Base-by-base conservation (phyloP, 1,284 basidiomycete genomes). In the Takashimella koratensis region DNA sequence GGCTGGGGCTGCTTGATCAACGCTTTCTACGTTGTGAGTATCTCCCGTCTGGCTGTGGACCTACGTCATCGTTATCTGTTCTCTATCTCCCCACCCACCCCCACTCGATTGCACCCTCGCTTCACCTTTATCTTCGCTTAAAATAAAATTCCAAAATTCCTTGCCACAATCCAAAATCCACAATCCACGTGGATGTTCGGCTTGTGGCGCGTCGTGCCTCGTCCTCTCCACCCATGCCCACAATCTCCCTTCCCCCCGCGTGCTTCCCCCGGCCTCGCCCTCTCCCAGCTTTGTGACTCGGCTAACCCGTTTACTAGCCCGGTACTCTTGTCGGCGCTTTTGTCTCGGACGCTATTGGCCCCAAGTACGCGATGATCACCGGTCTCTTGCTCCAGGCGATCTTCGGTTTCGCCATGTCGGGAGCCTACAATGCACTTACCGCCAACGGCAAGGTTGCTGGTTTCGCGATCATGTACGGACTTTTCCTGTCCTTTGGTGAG, bases 381-480 rank as follows among this genome's bases (percentile, higher is more conserved):
- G 89, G 88, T 39, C 79, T 90, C 22, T 50, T 87, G 25, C 68
- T 77, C 44, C 90, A 92, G 73, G 84, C 87, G 4, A 54, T 90
- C 59, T 79, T 90, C 56, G 91, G 91, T 12, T 94, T 93, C 73
- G 84, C 89, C 71, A 87, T 94, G 84, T 89, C 87, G 58, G 90
- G 88, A 12, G 77, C 84, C 25, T 93, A 91, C 73, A 70, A 63
- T 25, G 74, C 77, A 75, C 45, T 57, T 30, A 43, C 48, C 16
- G 16, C 22, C 21, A 12, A 47, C 13, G n/a, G 24, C 19, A 20
- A 21, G 58, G 81, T 92, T 53, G 88, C 80, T 13, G 90, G 82
- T 20, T 95, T 93, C 58, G 88, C 88, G 40, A 82, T 92, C 43
- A 78, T 96, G 8, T 96, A 95, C 65, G 92, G 93, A 8, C 84